phyloP scores from a whole-genome alignment of 129 eudicot species.

The Tanacetum coccineum region DNA sequence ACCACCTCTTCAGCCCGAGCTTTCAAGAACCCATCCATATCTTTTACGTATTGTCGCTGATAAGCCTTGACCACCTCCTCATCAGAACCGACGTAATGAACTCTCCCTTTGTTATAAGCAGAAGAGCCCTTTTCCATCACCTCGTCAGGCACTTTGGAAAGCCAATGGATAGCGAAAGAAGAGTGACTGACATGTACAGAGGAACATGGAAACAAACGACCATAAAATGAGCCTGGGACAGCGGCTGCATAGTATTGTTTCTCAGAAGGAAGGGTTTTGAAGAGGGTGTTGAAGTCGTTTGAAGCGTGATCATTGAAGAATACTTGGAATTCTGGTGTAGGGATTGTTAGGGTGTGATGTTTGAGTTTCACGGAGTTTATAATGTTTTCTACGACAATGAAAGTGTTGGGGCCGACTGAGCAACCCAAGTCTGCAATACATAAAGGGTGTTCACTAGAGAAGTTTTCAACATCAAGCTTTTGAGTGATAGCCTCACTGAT shows the following conservation, averaged over 20 bases:
- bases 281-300: conserved; percentile 59
- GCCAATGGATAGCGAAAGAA: conserved; percentile 49
- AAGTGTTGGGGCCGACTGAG: conserved; percentile 43
- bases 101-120: conserved; percentile 41
- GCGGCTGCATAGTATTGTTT: conserved; percentile 38
- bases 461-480: conserved; percentile 20
- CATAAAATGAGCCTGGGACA: conserved; percentile 52
- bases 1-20: conserved; percentile 48
- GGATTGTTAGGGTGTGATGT: conserved; percentile 9
- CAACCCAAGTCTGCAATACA: conserved; percentile 40
- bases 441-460: neutral
- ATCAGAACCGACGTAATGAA: conserved; percentile 35
- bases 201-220: conserved; percentile 32
- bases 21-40: conserved; percentile 31
- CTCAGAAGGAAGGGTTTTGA: conserved; percentile 32
- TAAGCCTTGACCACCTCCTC: conserved; percentile 37
- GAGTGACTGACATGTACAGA: conserved; percentile 40
- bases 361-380: conserved; percentile 24
- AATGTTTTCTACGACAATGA: conserved; percentile 24
- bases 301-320: conserved; percentile 43
- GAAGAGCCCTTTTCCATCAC: conserved; percentile 10
- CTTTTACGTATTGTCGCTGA: conserved; percentile 28
- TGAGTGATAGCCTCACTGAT: conserved; percentile 24
- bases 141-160: conserved; percentile 42
- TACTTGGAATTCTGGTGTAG: conserved; percentile 38